Evolutionary conservation across 225 moss, liverwort and hornwort species (phyloP), one percentile per base, ranked within the genome.

Genomic region (Marchantia paleacea): DNA sequence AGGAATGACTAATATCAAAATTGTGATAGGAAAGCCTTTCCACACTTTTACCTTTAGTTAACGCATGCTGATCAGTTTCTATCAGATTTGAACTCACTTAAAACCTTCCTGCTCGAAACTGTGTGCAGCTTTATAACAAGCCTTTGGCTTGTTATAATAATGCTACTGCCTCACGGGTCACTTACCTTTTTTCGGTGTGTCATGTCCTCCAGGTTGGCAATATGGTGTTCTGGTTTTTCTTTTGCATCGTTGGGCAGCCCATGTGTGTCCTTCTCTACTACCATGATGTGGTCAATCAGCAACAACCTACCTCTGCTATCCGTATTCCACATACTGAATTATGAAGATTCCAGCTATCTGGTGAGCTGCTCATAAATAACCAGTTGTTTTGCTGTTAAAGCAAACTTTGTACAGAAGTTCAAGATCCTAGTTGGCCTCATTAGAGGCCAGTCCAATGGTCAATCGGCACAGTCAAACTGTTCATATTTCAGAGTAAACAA

Each of bases 241-340:
- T 97, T 76, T 97, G 97, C 84, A 97, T 95, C 9, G 95, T 97
- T 75, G 97, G 97, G n/a, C 97, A 97, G 83, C 95, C 97, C 62
- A 97, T 97, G 97, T 97, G 97, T 82, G 81, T 97, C 80, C 93
- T 97, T 57, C 87, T 97, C 31, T 97, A 97, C 84, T 97, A 97
- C 82, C 97, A 97, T 30, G 97, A 97, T 50, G 91, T 97, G 31
- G 91, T 91, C 53, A 97, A 95, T 77, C 87, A 80, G 49, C 89
- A 86, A 75, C 84, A 82, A 55, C 82, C 85, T 22, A 55, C 49
- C 24, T 72, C 31, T 69, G 49, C 19, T 8, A 5, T 20, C 15
- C 39, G 11, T 16, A 28, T 52, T 49, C 16, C 51, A 52, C 78
- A 77, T 25, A 78, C 78, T 49, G 78, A 78, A 25, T 30, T 78